These are phyloP conservation scores for Xenoacremonium recifei DNA, from an alignment of 2,329 filamentous ascomycete species.

Conservation along the genomic window DNA sequence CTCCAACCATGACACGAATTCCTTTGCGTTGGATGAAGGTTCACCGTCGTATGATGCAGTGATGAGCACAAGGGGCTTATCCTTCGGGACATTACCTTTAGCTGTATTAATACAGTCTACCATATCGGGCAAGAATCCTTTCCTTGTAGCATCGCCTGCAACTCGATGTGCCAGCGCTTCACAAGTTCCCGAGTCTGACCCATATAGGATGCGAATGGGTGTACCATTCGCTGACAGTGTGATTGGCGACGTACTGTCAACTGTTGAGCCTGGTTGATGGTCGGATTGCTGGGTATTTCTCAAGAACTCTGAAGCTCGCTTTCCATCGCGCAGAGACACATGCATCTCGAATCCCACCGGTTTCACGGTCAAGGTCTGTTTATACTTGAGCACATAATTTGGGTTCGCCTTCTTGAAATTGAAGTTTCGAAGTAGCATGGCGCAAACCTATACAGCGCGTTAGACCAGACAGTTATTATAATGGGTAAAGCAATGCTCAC, in stretches of 20 bases:
- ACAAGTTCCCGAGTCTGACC: conserved; percentile 69
- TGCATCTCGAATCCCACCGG: conserved; percentile 60
- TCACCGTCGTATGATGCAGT: conserved; percentile 69
- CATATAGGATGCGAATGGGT: conserved; percentile 61
- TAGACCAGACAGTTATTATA: too few relatives aligned
- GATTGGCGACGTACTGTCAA: not conserved
- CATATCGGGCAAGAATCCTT: conserved; percentile 54
- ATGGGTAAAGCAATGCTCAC: too few relatives aligned
- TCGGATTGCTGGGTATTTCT: conserved; percentile 20
- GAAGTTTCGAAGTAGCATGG: conserved; percentile 65
- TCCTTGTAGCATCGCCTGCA: conserved; percentile 50
- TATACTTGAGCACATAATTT: conserved; percentile 51
- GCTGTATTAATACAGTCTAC: conserved; percentile 55
- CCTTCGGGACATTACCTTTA: conserved; percentile 53
- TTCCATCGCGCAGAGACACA: conserved; percentile 50
- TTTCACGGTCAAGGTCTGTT: conserved; percentile 58
- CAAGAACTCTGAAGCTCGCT: conserved; percentile 19
- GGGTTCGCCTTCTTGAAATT: conserved; percentile 60
- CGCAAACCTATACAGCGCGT: too few relatives aligned
- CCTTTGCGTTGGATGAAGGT: conserved; percentile 65
- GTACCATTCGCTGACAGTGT: too few relatives aligned
- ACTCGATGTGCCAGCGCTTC: conserved; percentile 62
- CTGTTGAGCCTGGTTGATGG: not conserved
- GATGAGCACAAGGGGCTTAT: conserved; percentile 60
- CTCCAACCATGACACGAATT: conserved; percentile 65